phyloP scores from a whole-genome alignment of 345 rosid genomes.

The Lepidium sativum region DNA sequence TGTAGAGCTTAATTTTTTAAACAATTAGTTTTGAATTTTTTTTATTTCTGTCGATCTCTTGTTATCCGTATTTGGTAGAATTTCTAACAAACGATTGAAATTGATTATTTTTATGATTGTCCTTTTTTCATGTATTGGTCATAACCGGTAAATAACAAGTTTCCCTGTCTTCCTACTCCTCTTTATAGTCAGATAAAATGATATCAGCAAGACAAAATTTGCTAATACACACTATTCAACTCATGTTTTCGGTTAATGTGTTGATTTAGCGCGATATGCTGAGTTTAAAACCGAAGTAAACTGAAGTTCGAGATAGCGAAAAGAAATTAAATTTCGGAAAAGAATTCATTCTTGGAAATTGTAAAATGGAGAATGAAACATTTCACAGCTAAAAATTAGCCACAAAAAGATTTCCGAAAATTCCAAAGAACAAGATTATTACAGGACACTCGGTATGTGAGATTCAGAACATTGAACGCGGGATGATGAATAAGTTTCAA shows the following conservation, averaged over 20 bases:
- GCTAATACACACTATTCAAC: background rate
- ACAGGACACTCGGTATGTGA: slow-evolving; percentile 8
- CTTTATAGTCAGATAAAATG: no score
- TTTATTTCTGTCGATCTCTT: no score
- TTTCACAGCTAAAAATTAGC: background rate
- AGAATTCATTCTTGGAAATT: background rate
- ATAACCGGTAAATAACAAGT: no score
- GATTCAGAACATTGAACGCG: background rate
- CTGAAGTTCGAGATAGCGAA: background rate
- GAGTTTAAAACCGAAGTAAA: background rate
- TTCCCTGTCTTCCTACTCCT: no score
- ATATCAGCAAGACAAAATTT: no score
- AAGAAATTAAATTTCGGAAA: background rate
- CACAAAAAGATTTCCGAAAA: background rate
- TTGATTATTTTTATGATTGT: no score
- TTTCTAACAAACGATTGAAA: no score
- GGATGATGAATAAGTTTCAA: slow-evolving; percentile 4
- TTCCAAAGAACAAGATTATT: slow-evolving; percentile 15
- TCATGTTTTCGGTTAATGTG: background rate
- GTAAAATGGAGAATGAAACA: background rate
- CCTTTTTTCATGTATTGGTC: no score
- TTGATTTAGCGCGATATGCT: background rate
- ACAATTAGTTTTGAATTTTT: no score
- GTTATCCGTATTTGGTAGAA: no score
- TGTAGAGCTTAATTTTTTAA: no score